Evolutionary conservation across 306 rosid species (phyloP), one percentile per base, ranked within the genome.

Genomic region (Delonix regia): DNA sequence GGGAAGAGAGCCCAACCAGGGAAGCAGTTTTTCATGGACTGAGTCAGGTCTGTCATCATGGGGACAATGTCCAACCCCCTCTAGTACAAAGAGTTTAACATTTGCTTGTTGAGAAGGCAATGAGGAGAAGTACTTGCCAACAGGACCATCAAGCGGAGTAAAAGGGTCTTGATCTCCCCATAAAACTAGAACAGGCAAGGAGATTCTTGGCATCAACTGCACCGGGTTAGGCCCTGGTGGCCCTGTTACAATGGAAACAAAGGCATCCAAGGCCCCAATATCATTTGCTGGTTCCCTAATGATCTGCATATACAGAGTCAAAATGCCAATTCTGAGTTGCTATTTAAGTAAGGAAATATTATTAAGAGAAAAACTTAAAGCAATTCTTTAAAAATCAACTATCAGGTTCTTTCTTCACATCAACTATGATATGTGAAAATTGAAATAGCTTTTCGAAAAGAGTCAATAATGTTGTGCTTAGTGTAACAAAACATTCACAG

Each of bases 61-160:
- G 18, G 99, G 99, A 56, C 97, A 94, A 51, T 94, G 99, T 56
- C 97, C 99, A 70, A 89, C 97, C 27, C 99, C 99, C 80, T 87
- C 85, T 36, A 94, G 79, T 4, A 94, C 77, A 34, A 68, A 87
- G 33, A 94, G 90, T 49, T 83, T 78, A 5, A 94, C 90, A 80
- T 89, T 88, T 70, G 85, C 81, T 62, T 62, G 72, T 51, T 81
- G 86, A 55, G 89, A 73, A 66, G 97, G 89, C 36, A 94, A 62
- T 33, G 87, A 75, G 38, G 89, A 75, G 71, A 94, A 94, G 88
- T 87, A 94, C 85, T 86, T 92, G 2, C 97, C 97, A 45, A 94
- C 93, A 47, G 99, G 99, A 25, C 99, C 99, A 81, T 94, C 99
- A 74, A 94, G 84, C 0, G 99, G 99, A 70, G 99, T 94, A 59